A percentile compares a stretch with the other conserved stretches of the same genome.
Evolutionary conservation across 140 eudicot species (phyloP).

Genomic region (Ambrosia hybrid): DNA sequence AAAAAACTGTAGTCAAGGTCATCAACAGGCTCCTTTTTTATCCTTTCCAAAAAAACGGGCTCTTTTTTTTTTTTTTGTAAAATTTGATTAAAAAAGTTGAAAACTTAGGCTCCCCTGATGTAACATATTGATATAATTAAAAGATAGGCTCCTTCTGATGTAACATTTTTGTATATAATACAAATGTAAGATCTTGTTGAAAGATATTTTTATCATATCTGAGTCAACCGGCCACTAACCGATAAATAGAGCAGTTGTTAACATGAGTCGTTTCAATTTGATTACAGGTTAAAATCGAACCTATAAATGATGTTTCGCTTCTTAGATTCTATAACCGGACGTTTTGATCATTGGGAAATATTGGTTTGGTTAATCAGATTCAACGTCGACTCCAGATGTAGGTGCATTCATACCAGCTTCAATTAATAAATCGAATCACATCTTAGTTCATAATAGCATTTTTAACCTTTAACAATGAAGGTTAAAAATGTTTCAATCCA

Average conservation of each 20-base stretch:
- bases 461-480: too few species aligned
- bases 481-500: too few species aligned
- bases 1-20: background rate
- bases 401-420: too few species aligned
- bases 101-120: slow-evolving; percentile 12
- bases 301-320: background rate
- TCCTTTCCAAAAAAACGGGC: too few species aligned
- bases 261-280: background rate
- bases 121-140: background rate
- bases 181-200: background rate
- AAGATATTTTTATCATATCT: too few species aligned
- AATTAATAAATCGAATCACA: too few species aligned
- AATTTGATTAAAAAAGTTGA: background rate
- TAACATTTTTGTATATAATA: slow-evolving; percentile 5
- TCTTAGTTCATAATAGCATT: too few species aligned
- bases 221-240: background rate
- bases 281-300: background rate
- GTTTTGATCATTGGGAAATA: too few species aligned
- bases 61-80: background rate
- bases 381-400: too few species aligned
- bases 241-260: background rate
- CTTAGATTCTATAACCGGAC: too few species aligned
- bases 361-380: too few species aligned
- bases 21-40: slow-evolving; percentile 13
- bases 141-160: slow-evolving; percentile 6